Percentiles rank a stretch among this genome's conserved stretches.
Evolutionary conservation across 2,329 filamentous ascomycete species (phyloP).

Genomic region (Trichoderma breve): DNA sequence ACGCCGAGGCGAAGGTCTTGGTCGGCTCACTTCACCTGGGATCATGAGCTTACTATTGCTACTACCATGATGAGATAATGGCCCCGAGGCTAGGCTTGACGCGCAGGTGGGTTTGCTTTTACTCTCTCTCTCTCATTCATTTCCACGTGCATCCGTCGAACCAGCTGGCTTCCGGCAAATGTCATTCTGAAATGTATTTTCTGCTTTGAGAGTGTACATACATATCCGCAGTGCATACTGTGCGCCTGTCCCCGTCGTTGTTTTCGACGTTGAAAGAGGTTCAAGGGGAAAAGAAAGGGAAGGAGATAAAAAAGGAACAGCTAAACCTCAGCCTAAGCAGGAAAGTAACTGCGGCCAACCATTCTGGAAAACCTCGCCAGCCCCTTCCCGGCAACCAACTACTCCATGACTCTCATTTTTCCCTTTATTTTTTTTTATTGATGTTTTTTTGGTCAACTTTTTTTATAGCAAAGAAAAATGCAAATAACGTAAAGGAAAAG

Average conservation of each 20-base stretch:
- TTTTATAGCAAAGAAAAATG: background rate
- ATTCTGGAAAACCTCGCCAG: background rate
- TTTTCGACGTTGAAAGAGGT: background rate
- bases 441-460: background rate
- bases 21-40: background rate
- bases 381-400: background rate
- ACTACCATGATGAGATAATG: background rate
- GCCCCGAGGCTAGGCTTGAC: background rate
- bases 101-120: background rate
- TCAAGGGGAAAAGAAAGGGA: background rate
- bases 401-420: background rate
- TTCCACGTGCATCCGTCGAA: background rate
- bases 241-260: background rate
- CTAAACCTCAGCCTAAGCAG: background rate
- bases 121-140: background rate
- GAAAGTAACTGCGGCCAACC: background rate
- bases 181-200: background rate
- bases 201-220: constrained; percentile 9
- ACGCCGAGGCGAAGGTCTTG: constrained; percentile 3
- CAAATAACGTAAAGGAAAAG: background rate
- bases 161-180: background rate
- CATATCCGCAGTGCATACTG: background rate
- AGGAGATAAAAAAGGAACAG: background rate
- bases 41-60: background rate
- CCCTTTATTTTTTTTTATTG: background rate